These are phyloP conservation scores for Nakazawaea populi DNA, from an alignment of 805 yeast species.

Conservation along the genomic window DNA sequence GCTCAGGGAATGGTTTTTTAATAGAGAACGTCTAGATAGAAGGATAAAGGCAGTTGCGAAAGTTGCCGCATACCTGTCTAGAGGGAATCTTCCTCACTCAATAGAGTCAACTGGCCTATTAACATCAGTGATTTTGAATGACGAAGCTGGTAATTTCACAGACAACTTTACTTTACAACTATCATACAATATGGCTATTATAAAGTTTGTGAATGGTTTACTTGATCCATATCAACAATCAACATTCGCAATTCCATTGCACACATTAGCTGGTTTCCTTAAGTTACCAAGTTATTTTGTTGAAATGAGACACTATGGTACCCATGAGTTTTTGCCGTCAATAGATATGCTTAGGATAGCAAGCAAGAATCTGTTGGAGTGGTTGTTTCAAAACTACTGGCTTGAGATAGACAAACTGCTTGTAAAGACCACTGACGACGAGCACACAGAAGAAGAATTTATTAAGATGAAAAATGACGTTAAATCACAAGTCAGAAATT, in stretches of 20 bases:
- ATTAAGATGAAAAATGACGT: not conserved
- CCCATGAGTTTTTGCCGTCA: constrained; percentile 82
- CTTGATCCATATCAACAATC: constrained; percentile 84
- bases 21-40: constrained; percentile 24
- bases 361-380: constrained; percentile 54
- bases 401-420: constrained; percentile 21
- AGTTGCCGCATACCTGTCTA: constrained; percentile 47
- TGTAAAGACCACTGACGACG: constrained; percentile 9
- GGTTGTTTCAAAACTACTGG: constrained; percentile 83
- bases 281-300: constrained; percentile 79
- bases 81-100: constrained; percentile 68
- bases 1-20: constrained; percentile 49
- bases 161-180: constrained; percentile 34
- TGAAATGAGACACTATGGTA: constrained; percentile 83
- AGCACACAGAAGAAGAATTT: constrained; percentile 15
- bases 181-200: constrained; percentile 67
- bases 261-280: constrained; percentile 61
- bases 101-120: constrained; percentile 60
- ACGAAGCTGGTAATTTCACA: constrained; percentile 21
- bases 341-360: constrained; percentile 61
- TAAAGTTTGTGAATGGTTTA: constrained; percentile 86
- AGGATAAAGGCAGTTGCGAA: constrained; percentile 42
- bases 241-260: constrained; percentile 71
- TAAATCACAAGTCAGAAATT: constrained; percentile 35
- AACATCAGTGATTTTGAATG: constrained; percentile 42